Percentiles rank a stretch among this genome's conserved stretches.
Evolutionary conservation across 345 rosid genomes (phyloP).

Genomic region (Eucalyptus rudis): DNA sequence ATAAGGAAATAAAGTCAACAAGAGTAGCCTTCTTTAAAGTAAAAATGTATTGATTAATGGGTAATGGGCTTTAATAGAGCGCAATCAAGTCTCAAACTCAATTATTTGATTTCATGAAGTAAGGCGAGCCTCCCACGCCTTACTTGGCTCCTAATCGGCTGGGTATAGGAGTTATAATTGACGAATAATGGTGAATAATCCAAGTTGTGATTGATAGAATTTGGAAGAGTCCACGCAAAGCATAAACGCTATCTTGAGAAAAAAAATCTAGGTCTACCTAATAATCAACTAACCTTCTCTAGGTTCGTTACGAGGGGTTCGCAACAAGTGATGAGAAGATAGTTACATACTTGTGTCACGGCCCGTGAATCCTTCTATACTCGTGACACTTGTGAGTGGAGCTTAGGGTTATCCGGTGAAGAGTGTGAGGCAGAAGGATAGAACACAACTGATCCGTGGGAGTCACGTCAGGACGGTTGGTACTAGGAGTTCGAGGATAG

Average conservation of each 20-base stretch:
- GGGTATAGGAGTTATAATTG: neutral
- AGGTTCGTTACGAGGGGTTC: rapidly evolving
- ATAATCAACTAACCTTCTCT: neutral
- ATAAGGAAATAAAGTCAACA: neutral
- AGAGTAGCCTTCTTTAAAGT: neutral
- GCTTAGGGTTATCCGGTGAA: too few species aligned
- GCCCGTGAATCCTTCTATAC: too few species aligned
- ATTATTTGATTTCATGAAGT: neutral
- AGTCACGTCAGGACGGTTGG: too few species aligned
- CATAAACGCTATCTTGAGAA: too few species aligned
- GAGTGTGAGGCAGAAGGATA: too few species aligned
- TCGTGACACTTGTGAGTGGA: too few species aligned
- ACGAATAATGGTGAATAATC: neutral
- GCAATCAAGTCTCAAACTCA: neutral
- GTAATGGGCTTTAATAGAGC: neutral
- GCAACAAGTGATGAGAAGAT: neutral
- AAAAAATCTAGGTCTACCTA: too few species aligned
- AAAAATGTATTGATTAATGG: neutral
- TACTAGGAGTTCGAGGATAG: too few species aligned
- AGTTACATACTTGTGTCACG: neutral
- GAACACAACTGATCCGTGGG: too few species aligned
- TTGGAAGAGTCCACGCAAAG: neutral
- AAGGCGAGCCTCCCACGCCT: neutral
- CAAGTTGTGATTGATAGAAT: rapidly evolving
- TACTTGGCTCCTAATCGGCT: neutral